Conservation (phyloP, 495 filamentous ascomycete species). For the Penicillium robsamsonii region DNA sequence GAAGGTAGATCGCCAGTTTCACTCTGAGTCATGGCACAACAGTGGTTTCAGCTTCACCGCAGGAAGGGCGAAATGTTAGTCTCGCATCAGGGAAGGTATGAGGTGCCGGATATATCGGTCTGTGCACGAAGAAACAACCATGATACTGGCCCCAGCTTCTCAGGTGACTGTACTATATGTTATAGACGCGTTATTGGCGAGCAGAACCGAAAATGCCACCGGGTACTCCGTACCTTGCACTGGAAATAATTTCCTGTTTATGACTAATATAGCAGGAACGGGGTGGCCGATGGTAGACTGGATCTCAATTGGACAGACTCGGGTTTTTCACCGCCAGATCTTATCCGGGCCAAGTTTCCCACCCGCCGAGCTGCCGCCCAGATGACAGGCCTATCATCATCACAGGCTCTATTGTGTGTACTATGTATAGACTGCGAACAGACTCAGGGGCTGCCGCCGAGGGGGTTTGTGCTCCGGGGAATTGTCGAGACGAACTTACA, state of each 20-base stretch:
- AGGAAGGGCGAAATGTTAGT: not conserved
- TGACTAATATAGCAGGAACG: constrained; percentile 3
- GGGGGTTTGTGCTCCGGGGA: constrained; percentile 9
- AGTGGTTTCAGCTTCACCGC: constrained; percentile 12
- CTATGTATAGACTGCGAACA: constrained; percentile 24
- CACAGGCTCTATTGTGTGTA: not conserved
- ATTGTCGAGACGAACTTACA: constrained; percentile 8
- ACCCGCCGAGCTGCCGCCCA: constrained; percentile 5
- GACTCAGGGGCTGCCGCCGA: constrained; percentile 15
- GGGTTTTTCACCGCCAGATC: constrained; percentile 29
- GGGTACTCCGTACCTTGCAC: constrained; percentile 4
- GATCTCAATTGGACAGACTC: constrained; percentile 24
- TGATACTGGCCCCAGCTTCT: not conserved
- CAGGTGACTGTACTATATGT: not conserved
- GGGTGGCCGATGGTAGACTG: constrained; percentile 12
- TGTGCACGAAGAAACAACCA: not conserved
- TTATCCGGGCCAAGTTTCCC: constrained; percentile 7
- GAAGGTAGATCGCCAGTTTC: constrained; percentile 13
- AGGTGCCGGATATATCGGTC: not conserved
- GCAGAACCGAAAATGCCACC: not conserved
- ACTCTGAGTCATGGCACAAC: constrained; percentile 7
- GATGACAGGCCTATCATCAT: constrained; percentile 22
- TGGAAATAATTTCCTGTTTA: not conserved
- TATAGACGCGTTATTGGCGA: not conserved
- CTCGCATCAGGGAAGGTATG: not conserved